phyloP scores from a whole-genome alignment of 768 basidiomycete species.

The Lactarius psammicola region DNA sequence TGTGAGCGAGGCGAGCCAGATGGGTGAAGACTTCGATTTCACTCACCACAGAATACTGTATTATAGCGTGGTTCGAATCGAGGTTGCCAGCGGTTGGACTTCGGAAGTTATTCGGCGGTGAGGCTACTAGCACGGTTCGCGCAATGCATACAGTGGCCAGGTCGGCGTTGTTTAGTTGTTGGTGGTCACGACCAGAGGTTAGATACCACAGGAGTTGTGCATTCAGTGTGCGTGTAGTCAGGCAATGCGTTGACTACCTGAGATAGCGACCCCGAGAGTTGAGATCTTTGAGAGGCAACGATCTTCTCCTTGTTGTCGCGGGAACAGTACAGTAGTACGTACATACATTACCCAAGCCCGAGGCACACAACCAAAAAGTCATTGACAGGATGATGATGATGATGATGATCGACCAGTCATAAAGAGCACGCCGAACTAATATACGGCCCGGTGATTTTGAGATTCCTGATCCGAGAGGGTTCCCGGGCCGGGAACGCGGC shows the following conservation, averaged over 20 bases:
- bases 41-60: not conserved
- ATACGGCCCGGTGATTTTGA: not conserved
- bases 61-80: not conserved
- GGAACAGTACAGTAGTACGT: too few species aligned
- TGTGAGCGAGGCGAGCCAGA: not conserved
- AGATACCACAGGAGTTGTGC: too few species aligned
- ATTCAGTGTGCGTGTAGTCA: not conserved
- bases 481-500: slow-evolving; percentile 1
- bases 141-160: not conserved
- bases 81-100: not conserved
- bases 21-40: not conserved
- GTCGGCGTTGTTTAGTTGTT: too few species aligned
- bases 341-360: too few species aligned
- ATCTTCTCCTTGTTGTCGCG: not conserved
- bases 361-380: not conserved
- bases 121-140: not conserved
- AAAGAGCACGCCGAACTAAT: not conserved
- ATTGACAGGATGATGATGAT: not conserved
- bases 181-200: too few species aligned
- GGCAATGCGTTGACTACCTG: not conserved
- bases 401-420: not conserved
- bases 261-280: too few species aligned
- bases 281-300: not conserved
- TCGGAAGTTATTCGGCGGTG: not conserved
- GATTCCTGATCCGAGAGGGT: not conserved